Base-by-base conservation (phyloP, 73 alveolate species). In the Paramecium octaurelia region DNA sequence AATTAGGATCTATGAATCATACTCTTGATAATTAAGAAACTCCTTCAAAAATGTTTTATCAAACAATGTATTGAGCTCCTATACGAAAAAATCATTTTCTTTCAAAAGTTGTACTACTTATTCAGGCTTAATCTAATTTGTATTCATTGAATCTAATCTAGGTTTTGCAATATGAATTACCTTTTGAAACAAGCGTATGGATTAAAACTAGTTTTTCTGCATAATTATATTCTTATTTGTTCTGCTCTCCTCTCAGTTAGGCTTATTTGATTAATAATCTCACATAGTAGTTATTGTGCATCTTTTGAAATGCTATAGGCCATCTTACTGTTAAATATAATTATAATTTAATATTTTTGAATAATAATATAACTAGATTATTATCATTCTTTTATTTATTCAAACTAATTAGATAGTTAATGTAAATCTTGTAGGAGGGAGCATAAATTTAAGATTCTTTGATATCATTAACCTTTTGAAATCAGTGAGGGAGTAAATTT, bases 161-260 rank as follows among this genome's bases (percentile, higher is more conserved):
- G 24, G 34, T 6, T 4, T 54, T 12, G 18, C 21, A 2, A 31
- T 4, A 16, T 43, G 10, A 4, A 54, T 54, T 73, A 73, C 87
- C 18, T 44, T 46, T 80, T 80, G 48, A 44, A 80, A 1, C 64
- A 23, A 14, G 76, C 38, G 24, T 80, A 80, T 20, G 91, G 91
- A 46, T 80, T 80, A 23, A 80, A 80, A 46, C 38, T 44, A 24
- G 91, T 31, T 20, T 80, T 80, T 80, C 91, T 44, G 14, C 91
- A 80, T 44, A 80, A 35, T 64, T 44, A 48, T 11, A 80, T 80
- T 48, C 91, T 80, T 16, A 43, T 38, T 23, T 80, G 10, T 23
- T 80, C 91, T 10, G 75, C 75, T 35, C 57, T 80, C 16, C 57
- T 46, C 57, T 80, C 91, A 42, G 70, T 42, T 80, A 43, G 57